These are phyloP conservation scores for Laetiporus sulphureus DNA, from an alignment of 1,284 basidiomycete species.

Conservation along the genomic window DNA sequence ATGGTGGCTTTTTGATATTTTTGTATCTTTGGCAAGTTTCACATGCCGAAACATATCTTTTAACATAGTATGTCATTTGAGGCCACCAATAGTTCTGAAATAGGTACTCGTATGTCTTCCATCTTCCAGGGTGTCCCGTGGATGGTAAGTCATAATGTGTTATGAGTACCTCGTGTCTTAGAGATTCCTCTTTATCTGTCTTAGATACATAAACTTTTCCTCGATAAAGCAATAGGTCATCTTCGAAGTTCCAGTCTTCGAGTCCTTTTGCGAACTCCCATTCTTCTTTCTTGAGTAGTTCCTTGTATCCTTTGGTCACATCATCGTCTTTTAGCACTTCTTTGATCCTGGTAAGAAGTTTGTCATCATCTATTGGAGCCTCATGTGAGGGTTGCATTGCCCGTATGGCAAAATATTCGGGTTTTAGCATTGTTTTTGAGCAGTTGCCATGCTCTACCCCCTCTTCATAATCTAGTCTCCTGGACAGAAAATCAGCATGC, in stretches of 20 bases:
- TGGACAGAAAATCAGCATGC: slow-evolving; percentile 7
- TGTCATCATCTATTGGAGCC: slow-evolving; percentile 2
- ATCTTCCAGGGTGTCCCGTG: background rate
- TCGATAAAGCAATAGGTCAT: background rate
- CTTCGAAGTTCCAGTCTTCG: background rate
- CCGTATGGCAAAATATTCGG: slow-evolving; percentile 8
- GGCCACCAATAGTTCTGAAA: background rate
- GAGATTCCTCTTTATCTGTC: background rate
- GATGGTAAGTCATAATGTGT: background rate
- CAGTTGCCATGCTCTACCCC: slow-evolving; percentile 11
- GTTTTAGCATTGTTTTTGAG: slow-evolving; percentile 8
- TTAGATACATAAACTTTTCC: background rate
- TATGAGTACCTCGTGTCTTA: background rate
- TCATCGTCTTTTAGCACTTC: background rate
- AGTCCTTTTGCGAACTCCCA: background rate
- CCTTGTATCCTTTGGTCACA: background rate
- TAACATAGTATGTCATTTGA: background rate
- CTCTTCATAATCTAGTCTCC: slow-evolving; percentile 8
- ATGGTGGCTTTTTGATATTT: slow-evolving; percentile 6
- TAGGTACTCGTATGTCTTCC: background rate
- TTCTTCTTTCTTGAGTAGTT: background rate
- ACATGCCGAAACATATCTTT: background rate
- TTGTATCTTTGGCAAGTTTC: slow-evolving; percentile 8
- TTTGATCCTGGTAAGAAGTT: background rate
- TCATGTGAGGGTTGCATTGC: slow-evolving; percentile 8